These are phyloP conservation scores for Ophiostoma quercus DNA, from an alignment of 2,329 filamentous ascomycete genomes.

Conservation along the genomic window DNA sequence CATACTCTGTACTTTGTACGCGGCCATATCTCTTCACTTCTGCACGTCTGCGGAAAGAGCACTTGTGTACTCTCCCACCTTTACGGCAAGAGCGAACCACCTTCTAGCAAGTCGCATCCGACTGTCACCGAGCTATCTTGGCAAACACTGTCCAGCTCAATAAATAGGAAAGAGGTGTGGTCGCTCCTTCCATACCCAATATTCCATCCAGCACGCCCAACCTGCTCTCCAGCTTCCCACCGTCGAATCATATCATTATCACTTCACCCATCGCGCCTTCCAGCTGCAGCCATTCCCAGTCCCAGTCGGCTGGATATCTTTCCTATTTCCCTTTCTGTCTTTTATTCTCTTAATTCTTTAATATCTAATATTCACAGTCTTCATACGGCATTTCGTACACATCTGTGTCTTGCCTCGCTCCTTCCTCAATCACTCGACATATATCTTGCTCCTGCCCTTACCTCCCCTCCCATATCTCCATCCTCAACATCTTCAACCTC, in stretches of 20 bases:
- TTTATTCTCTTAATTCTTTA: not conserved
- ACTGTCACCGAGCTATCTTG: constrained; percentile 20
- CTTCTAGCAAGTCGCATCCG: constrained; percentile 9
- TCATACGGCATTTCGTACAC: not conserved
- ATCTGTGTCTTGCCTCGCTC: not conserved
- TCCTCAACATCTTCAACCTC: not conserved
- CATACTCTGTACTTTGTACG: not conserved
- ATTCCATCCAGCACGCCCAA: not conserved
- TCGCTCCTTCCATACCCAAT: constrained; percentile 15
- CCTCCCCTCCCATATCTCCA: not conserved
- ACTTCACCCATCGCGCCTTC: constrained; percentile 19
- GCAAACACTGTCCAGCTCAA: constrained; percentile 4
- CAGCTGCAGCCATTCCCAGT: constrained; percentile 10
- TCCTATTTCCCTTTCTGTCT: not conserved
- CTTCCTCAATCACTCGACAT: not conserved
- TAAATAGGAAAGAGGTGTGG: constrained; percentile 19
- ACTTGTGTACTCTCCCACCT: constrained; percentile 2
- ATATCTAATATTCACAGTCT: not conserved
- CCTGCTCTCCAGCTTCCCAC: not conserved
- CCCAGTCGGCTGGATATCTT: constrained; percentile 21
- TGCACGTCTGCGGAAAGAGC: not conserved
- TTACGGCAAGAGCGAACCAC: constrained; percentile 12
- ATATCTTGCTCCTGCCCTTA: constrained; percentile 19
- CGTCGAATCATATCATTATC: constrained; percentile 16
- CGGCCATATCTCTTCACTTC: not conserved